Conservation (phyloP, 2,329 filamentous ascomycete genomes). For the Ophiostoma ulmi region DNA sequence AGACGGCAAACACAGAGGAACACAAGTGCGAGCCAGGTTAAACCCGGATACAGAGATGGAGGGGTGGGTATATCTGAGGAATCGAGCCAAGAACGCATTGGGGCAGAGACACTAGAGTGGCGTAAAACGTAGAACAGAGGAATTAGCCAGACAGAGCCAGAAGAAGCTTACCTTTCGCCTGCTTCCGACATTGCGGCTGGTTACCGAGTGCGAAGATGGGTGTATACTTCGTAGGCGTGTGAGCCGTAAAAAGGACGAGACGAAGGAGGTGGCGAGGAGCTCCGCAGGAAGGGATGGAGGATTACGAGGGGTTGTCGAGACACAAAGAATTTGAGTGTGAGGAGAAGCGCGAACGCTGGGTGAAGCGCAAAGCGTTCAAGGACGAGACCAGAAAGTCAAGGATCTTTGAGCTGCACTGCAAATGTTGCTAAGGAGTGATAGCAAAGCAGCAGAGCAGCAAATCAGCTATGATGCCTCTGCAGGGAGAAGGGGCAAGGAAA, state of each 20-base stretch:
- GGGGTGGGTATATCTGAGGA: conserved; percentile 9
- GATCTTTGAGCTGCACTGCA: neutral
- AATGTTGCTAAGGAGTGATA: neutral
- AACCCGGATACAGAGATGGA: neutral
- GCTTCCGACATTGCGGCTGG: conserved; percentile 1
- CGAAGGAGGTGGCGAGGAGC: conserved; percentile 4
- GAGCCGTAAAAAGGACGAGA: neutral
- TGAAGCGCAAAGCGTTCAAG: neutral
- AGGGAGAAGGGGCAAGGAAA: neutral
- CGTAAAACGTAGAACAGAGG: neutral
- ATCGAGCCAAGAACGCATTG: neutral
- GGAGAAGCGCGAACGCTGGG: neutral
- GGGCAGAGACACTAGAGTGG: neutral
- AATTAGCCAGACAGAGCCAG: neutral
- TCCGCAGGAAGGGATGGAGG: neutral
- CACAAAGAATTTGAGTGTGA: neutral
- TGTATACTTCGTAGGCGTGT: neutral
- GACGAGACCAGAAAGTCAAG: neutral
- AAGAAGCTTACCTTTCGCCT: conserved; percentile 4
- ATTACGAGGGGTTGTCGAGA: conserved; percentile 2
- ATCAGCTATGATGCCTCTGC: neutral
- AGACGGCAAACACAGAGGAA: neutral
- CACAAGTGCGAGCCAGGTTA: neutral
- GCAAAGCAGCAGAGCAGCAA: neutral
- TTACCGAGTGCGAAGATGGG: neutral